These are phyloP conservation scores for Aureobasidium sp. DNA, from an alignment of 2,329 filamentous ascomycete species.

Conservation along the genomic window DNA sequence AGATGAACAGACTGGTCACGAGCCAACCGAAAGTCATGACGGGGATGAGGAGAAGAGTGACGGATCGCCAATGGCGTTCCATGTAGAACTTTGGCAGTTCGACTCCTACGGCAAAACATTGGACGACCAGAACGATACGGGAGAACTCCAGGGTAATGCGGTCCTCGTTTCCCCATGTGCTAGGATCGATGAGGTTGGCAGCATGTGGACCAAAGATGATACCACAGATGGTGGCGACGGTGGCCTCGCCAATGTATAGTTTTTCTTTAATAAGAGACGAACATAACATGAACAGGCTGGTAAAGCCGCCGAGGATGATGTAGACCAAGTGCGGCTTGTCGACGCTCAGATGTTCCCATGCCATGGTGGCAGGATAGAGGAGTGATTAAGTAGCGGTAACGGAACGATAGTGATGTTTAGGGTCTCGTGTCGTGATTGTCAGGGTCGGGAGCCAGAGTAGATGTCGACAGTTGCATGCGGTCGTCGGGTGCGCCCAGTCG, in stretches of 20 bases:
- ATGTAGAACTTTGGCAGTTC: conserved; percentile 92
- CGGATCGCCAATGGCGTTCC: conserved; percentile 95
- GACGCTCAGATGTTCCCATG: conserved; percentile 74
- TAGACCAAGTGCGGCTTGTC: conserved; percentile 97
- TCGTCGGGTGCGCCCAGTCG: conserved; percentile 43
- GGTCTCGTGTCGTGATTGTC: conserved; percentile 7
- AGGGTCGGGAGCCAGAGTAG: neutral
- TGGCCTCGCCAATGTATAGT: conserved; percentile 97
- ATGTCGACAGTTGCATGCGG: conserved; percentile 36
- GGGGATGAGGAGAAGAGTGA: conserved; percentile 77
- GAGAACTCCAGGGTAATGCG: conserved; percentile 86
- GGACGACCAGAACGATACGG: conserved; percentile 80
- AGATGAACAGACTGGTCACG: conserved; percentile 85
- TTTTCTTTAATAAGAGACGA: conserved; percentile 98
- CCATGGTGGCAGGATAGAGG: conserved; percentile 46
- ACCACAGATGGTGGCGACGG: conserved; percentile 80
- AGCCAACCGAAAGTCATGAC: conserved; percentile 98
- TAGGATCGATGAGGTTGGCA: conserved; percentile 70
- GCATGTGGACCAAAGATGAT: conserved; percentile 85
- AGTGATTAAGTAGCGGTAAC: neutral
- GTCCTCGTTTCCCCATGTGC: conserved; percentile 73
- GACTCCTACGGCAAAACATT: conserved; percentile 87
- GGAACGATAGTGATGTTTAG: neutral
- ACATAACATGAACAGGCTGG: conserved; percentile 94
- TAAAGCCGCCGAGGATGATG: conserved; percentile 96